These are phyloP conservation scores for Thielaviopsis punctulata DNA, from an alignment of 2,329 filamentous ascomycete genomes.

Conservation along the genomic window DNA sequence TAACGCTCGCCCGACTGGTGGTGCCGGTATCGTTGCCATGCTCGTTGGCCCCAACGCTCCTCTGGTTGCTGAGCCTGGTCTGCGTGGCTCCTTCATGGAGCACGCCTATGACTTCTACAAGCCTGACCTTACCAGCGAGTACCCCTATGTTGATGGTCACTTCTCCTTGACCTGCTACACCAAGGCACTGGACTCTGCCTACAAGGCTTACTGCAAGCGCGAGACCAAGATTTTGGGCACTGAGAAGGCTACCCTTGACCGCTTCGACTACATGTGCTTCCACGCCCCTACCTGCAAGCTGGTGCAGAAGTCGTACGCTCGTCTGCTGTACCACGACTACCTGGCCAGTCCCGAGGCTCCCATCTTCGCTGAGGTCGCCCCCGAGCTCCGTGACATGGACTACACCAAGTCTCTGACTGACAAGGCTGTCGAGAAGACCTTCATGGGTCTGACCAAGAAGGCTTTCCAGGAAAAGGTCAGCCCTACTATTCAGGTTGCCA, in stretches of 20 bases:
- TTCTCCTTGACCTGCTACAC: constrained; percentile 71
- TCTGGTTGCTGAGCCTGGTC: constrained; percentile 58
- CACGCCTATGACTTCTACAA: constrained; percentile 87
- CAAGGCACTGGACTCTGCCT: constrained; percentile 63
- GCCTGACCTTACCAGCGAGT: constrained; percentile 74
- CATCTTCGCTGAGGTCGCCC: constrained; percentile 56
- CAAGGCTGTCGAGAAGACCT: constrained; percentile 73
- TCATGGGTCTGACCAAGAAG: constrained; percentile 73
- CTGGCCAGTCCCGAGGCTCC: constrained; percentile 49
- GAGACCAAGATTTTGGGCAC: constrained; percentile 40
- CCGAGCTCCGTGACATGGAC: constrained; percentile 60
- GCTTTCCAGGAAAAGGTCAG: constrained; percentile 61
- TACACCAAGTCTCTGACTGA: constrained; percentile 66
- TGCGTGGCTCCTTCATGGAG: constrained; percentile 65
- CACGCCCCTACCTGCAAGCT: constrained; percentile 78
- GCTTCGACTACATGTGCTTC: constrained; percentile 72
- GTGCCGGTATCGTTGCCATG: constrained; percentile 64
- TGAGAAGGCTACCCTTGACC: constrained; percentile 50
- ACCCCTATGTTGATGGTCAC: constrained; percentile 71
- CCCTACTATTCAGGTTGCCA: constrained; percentile 58
- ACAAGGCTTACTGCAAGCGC: constrained; percentile 62
- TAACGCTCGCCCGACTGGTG: constrained; percentile 63
- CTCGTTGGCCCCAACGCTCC: constrained; percentile 64
- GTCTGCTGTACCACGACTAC: constrained; percentile 76
- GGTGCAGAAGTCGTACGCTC: constrained; percentile 69